Evolutionary conservation across 1,284 basidiomycete genomes (phyloP).

Genomic region (Vanrija pseudolonga): DNA sequence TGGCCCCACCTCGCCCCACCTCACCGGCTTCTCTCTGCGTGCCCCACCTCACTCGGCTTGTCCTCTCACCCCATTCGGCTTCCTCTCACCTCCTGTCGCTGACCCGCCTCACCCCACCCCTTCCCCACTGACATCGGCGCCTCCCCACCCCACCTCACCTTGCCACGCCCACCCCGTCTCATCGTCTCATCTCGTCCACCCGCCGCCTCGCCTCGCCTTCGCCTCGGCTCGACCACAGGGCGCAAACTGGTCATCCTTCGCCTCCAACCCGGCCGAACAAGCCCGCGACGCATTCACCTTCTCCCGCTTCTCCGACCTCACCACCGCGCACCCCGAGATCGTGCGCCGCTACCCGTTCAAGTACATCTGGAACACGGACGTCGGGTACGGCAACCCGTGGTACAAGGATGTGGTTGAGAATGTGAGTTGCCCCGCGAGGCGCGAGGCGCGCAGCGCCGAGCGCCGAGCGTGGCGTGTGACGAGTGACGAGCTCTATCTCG

Average conservation of each 20-base stretch:
- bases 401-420: conserved; percentile 56
- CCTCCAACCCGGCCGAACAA: conserved; percentile 51
- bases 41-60: too few species aligned
- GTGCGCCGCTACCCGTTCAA: conserved; percentile 51
- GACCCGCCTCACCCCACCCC: too few species aligned
- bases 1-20: too few species aligned
- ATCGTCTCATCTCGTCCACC: too few species aligned
- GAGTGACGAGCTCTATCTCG: too few species aligned
- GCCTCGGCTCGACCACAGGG: conserved; percentile 50
- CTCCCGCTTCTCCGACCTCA: conserved; percentile 54
- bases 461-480: too few species aligned
- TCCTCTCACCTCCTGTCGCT: too few species aligned
- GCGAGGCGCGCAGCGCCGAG: too few species aligned
- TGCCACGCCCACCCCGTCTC: background rate
- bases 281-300: conserved; percentile 37
- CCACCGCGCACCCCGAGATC: conserved; percentile 49
- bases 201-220: conserved; percentile 26
- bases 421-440: conserved; percentile 43
- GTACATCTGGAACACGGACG: conserved; percentile 47
- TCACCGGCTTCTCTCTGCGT: too few species aligned
- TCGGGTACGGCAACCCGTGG: conserved; percentile 50
- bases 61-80: too few species aligned
- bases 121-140: too few species aligned
- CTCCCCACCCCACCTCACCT: too few species aligned
- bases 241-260: conserved; percentile 64